These are phyloP conservation scores for Fusarium sp. DNA, from an alignment of 2,329 filamentous ascomycete genomes.

Conservation along the genomic window DNA sequence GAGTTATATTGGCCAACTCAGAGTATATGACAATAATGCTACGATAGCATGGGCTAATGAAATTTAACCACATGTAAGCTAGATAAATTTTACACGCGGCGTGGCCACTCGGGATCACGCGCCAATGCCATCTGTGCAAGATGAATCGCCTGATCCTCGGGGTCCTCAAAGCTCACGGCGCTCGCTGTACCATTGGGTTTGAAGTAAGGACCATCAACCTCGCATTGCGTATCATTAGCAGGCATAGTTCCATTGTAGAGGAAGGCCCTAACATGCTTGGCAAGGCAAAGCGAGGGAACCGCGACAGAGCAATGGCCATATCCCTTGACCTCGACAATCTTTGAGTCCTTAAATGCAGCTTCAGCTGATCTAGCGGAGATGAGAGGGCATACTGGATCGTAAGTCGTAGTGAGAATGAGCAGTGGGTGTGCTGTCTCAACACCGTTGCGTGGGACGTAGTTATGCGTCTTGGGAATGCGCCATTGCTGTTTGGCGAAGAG, in stretches of 20 bases:
- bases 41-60: background rate
- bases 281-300: constrained; percentile 49
- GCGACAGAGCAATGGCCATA: constrained; percentile 56
- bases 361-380: constrained; percentile 50
- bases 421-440: constrained; percentile 49
- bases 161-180: background rate
- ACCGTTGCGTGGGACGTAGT: constrained; percentile 33
- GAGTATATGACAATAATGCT: background rate
- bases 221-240: constrained; percentile 47
- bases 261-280: constrained; percentile 48
- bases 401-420: constrained; percentile 45
- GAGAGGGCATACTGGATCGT: constrained; percentile 62
- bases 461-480: constrained; percentile 43
- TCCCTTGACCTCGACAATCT: constrained; percentile 52
- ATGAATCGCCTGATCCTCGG: constrained; percentile 31
- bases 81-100: background rate
- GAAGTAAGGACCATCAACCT: constrained; percentile 53
- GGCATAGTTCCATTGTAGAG: constrained; percentile 52
- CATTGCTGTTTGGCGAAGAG: constrained; percentile 45
- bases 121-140: constrained; percentile 30
- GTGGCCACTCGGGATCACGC: constrained; percentile 23
- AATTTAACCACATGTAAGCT: too few relatives aligned
- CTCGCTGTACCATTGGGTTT: constrained; percentile 11
- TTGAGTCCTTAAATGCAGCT: constrained; percentile 48
- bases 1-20: background rate